Evolutionary conservation across 23 red algal species (phyloP), one percentile per base, ranked within the genome.

Genomic region (Gracilaria domingensis): DNA sequence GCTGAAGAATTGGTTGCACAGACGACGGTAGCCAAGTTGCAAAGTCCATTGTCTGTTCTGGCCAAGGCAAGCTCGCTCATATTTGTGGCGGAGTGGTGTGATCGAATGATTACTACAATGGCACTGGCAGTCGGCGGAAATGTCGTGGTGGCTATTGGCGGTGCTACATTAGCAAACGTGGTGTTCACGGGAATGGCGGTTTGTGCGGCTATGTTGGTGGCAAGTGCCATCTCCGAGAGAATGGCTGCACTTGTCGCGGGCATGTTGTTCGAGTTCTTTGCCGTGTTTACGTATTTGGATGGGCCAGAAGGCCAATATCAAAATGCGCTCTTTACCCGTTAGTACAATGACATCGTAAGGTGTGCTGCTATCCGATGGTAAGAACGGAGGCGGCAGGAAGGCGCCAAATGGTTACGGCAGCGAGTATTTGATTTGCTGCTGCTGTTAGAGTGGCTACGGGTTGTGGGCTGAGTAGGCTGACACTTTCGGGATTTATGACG

Each of bases 61-160:
- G n/a, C n/a, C n/a, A n/a, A n/a, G n/a, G n/a, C n/a, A n/a, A n/a
- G n/a, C n/a, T n/a, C n/a, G n/a, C n/a, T n/a, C n/a, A n/a, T n/a
- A n/a, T n/a, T n/a, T n/a, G n/a, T n/a, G n/a, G n/a, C n/a, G n/a
- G n/a, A n/a, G n/a, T n/a, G n/a, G n/a, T 98, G 93, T 84, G 96
- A 98, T 57, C 88, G 96, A 24, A 90, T 98, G 96, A 39, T 98
- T 36, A 88, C 96, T 24, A 98, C 96, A 4, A 98, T 98, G 96
- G 96, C 96, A 23, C 85, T 98, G 1, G 96, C 96, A 8, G 93
- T 93, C 7, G 87, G 90, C 75, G 82, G 83, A 36, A 95, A 94
- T 69, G 54, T 88, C 12, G 79, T 70, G 23, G 96, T 90, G 29
- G 93, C 95, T 37, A 95, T 98, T 42, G 83, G 81, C 25, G 96